phyloP scores from a whole-genome alignment of 2,329 filamentous ascomycete genomes.

The Exophiala sp. region DNA sequence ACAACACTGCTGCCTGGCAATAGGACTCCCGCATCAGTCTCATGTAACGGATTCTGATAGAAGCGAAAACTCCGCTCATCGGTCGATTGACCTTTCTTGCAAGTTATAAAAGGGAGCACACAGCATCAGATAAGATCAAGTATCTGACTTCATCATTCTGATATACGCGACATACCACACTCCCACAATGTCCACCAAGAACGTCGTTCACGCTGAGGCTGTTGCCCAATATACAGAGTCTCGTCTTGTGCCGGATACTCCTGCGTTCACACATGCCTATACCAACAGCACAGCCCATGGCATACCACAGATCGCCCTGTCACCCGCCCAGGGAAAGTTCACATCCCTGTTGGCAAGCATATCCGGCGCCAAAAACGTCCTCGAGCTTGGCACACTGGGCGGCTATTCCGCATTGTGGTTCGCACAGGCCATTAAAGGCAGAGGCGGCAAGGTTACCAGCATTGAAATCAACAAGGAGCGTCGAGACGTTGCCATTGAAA shows the following conservation, averaged over 20 bases:
- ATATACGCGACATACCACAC: no score
- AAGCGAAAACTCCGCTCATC: no score
- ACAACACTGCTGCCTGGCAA: no score
- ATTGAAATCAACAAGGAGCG: conserved; percentile 50
- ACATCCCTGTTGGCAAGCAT: conserved; percentile 40
- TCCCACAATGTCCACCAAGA: conserved; percentile 2
- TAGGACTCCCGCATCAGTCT: no score
- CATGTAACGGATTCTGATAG: no score
- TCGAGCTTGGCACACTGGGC: conserved; percentile 57
- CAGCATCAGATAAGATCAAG: no score
- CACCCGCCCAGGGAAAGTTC: conserved; percentile 37
- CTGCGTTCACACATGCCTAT: conserved; percentile 8
- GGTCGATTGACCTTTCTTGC: no score
- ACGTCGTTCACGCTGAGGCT: neutral
- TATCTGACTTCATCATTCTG: no score
- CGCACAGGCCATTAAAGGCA: conserved; percentile 35
- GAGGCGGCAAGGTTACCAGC: conserved; percentile 45
- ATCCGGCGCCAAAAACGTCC: conserved; percentile 37
- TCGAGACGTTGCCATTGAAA: conserved; percentile 46
- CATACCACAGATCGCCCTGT: conserved; percentile 35
- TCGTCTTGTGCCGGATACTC: neutral
- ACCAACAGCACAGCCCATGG: conserved; percentile 11
- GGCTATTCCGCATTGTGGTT: conserved; percentile 56
- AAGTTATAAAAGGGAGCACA: no score
- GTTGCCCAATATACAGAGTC: neutral